Evolutionary conservation across 306 rosid genomes (phyloP), one percentile per base, ranked within the genome.

Genomic region (Medicago arabica): DNA sequence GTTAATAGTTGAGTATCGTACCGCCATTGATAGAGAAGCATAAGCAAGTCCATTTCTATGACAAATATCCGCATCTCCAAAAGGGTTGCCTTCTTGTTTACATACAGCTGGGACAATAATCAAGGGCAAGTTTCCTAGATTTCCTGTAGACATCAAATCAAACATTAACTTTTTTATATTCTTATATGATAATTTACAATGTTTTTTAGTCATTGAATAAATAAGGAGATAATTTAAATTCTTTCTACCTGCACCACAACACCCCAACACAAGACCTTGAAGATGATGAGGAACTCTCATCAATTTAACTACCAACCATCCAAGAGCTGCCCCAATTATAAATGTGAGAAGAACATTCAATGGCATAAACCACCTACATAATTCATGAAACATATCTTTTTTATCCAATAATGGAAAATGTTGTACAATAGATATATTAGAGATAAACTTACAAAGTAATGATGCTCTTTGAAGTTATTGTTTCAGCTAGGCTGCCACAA

Each of bases 281-380:
- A 86, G 78, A 75, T 84, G 86, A 55, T 10, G 74, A 75, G 88
- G 88, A 79, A 83, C 71, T 79, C 75, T 81, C 5, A 73, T 76
- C 40, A 81, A n/a, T 84, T 78, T 86, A 12, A 76, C 39, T 10
- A 86, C 72, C 38, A 84, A 8, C 83, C 79, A 72, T 72, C 88
- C 90, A 31, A 86, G 84, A 23, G 62, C 64, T 17, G 83, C 40
- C 4, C 90, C 90, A 17, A 84, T 49, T 17, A 86, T 39, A 62
- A 86, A 86, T 17, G 88, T 81, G 47, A 84, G 63, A 50, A 86
- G 84, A 75, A 86, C 49, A 61, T 86, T 86, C 51, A 84, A 2
- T 1, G 86, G 84, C 90, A 86, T 86, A 76, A 81, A 86, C 88
- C 88, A 86, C 83, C 90, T 84, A 14, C 58, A 69, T 8, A 17